Conservation (phyloP, 768 basidiomycete genomes). For the Mycena haematopus region DNA sequence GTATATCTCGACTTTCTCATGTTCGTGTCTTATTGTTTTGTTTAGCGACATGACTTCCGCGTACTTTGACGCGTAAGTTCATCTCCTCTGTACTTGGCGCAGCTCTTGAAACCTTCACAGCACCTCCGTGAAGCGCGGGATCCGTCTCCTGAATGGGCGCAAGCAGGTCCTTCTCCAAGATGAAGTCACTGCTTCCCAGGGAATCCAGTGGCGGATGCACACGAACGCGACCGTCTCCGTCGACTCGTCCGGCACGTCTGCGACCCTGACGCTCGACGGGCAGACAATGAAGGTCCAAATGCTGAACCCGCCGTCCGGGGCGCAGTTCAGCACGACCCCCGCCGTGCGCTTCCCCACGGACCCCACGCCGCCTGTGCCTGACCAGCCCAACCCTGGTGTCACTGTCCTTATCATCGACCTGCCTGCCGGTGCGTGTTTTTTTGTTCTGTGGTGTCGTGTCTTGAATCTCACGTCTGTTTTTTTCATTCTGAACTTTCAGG, state of each 20-base stretch:
- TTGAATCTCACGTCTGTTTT: neutral
- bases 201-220: constrained; percentile 93
- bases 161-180: constrained; percentile 93
- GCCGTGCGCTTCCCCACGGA: constrained; percentile 68
- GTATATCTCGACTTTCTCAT: neutral
- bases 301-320: constrained; percentile 70
- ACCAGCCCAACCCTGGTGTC: constrained; percentile 81
- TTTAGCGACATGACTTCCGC: constrained; percentile 70
- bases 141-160: constrained; percentile 83
- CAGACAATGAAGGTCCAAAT: constrained; percentile 72
- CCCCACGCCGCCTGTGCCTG: constrained; percentile 62
- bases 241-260: constrained; percentile 58
- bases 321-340: constrained; percentile 58
- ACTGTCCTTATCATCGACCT: constrained; percentile 79
- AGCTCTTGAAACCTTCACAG: constrained; percentile 39
- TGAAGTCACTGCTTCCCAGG: constrained; percentile 70
- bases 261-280: constrained; percentile 76
- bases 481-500: constrained; percentile 6
- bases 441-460: too few species aligned
- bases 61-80: constrained; percentile 72
- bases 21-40: neutral
- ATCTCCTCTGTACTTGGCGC: neutral
- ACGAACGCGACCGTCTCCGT: constrained; percentile 85
- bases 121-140: constrained; percentile 83
- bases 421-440: constrained; percentile 56